Evolutionary conservation across 31 red algal genomes (phyloP).

Genomic region (Odonthalia washingtoniensis): DNA sequence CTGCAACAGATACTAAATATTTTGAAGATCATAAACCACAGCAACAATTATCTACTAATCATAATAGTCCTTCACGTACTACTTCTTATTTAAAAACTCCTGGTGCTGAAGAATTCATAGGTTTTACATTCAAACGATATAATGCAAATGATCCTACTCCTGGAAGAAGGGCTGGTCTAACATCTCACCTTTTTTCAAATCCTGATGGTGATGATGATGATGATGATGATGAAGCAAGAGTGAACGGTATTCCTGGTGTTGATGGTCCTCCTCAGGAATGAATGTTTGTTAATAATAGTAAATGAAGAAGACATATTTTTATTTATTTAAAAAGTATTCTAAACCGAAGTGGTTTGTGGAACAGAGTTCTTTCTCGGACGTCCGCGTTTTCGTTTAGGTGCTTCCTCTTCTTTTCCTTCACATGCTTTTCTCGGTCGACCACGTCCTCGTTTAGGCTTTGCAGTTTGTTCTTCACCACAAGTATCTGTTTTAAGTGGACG

Average conservation of each 20-base stretch:
- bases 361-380: slow-evolving; percentile 39
- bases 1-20: slow-evolving; percentile 94
- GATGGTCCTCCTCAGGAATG: background rate
- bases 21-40: slow-evolving; percentile 92
- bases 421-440: slow-evolving; percentile 31
- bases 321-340: background rate
- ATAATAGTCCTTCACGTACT: background rate
- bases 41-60: slow-evolving; percentile 17
- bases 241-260: background rate
- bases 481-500: slow-evolving; percentile 38
- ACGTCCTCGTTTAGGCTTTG: slow-evolving; percentile 27
- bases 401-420: background rate
- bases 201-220: slow-evolving; percentile 37
- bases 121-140: slow-evolving; percentile 90
- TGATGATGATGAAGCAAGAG: background rate
- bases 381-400: slow-evolving; percentile 37
- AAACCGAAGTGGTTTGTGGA: background rate
- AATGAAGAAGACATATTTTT: background rate
- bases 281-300: background rate
- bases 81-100: slow-evolving; percentile 63
- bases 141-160: slow-evolving; percentile 70
- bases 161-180: slow-evolving; percentile 59
- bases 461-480: background rate
- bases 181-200: slow-evolving; percentile 53
- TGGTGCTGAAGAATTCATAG: slow-evolving; percentile 80